Base-by-base conservation (phyloP, 2,329 filamentous ascomycete species). In the Stemphylium lycopersici region DNA sequence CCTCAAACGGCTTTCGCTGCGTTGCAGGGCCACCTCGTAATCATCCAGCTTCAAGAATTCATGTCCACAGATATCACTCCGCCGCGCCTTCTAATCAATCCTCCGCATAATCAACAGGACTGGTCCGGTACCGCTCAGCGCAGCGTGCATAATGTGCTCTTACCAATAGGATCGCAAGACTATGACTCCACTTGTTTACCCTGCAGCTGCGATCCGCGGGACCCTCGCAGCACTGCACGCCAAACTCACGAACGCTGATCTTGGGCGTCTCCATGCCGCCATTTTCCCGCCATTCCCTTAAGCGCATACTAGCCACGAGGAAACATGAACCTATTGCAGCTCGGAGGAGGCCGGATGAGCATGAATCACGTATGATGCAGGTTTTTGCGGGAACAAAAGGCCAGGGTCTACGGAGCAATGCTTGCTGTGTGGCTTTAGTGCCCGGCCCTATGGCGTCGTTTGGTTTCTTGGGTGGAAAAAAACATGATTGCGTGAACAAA, bases 341-440 rank as follows among this genome's bases (percentile, higher is more conserved):
- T 62, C 63, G 63, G 64, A 60, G 53, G 36, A 51, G 49, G 46
- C 59, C 64, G 62, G 62, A 60, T 50, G 59, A 29, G 47, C 56
- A 49, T 38, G 24, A 48, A 50, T 59, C 44, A 56, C 48, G 57
- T 54, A 48, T 31, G 10, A 45, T 51, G 52, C 58, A 57, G 56
- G 62, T 59, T 63, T 61, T 22, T 41, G 37, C 37, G 48, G 46
- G 31, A 48, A 43, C 39, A 29, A 37, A 44, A 26, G 16, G 47
- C 29, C 39, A 52, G 53, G 53, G 34, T 42, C 15, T 37, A 46
- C 32, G 52, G 52, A 34, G 29, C 38, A 34, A 40, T 36, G 47
- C 48, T 22, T 55, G 48, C 41, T 32, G 48, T 29, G 47, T 51
- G 52, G 52, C 4, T 36, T 51, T 32, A 15, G 26, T 42, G 32